Conservation (phyloP, 225 moss, liverwort and hornwort species). For the Sphagnum contortum region DNA sequence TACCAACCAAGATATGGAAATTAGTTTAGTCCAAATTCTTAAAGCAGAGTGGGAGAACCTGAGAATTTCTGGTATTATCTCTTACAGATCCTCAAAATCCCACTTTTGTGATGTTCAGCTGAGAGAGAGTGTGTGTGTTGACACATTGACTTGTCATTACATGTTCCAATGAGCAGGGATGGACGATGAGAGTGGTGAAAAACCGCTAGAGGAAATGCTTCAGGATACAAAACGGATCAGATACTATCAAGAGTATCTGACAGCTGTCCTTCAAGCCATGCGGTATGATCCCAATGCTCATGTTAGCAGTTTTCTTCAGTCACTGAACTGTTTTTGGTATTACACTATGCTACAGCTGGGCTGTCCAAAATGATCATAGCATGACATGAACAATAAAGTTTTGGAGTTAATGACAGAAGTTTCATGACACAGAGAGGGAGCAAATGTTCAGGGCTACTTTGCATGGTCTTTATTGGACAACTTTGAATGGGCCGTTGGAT, state of each 20-base stretch:
- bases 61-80: too few relatives aligned
- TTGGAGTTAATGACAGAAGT: neutral
- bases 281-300: conserved; percentile 10
- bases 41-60: too few relatives aligned
- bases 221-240: conserved; percentile 38
- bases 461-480: conserved; percentile 88
- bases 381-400: too few relatives aligned
- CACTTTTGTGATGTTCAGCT: too few relatives aligned
- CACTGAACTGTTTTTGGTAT: neutral
- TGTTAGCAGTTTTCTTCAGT: neutral
- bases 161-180: conserved; percentile 30
- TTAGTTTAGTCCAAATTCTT: too few relatives aligned
- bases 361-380: too few relatives aligned
- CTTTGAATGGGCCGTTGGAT: conserved; percentile 78
- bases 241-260: conserved; percentile 48
- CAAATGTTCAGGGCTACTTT: conserved; percentile 69
- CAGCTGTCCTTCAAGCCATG: conserved; percentile 28
- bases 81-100: too few relatives aligned
- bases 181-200: conserved; percentile 40
- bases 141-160: too few relatives aligned
- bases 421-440: conserved; percentile 50
- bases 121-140: too few relatives aligned
- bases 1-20: too few relatives aligned
- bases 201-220: conserved; percentile 24
- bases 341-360: too few relatives aligned